phyloP scores from a whole-genome alignment of 176 grass and related monocot genomes.

The Puya raimondii region DNA sequence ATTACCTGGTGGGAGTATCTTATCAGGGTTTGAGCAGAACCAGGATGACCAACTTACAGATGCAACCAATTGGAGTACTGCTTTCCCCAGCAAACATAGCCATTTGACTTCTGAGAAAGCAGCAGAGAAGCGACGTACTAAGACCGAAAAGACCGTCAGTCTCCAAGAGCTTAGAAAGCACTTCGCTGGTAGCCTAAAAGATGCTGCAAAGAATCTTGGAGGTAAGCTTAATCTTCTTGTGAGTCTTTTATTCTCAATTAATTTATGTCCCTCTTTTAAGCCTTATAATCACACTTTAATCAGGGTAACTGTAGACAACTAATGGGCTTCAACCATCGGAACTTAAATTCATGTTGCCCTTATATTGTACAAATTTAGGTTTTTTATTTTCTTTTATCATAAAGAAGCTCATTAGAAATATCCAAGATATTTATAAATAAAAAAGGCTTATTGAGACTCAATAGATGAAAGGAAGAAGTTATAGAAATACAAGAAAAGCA shows the following conservation, averaged over 20 bases:
- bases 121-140: conserved; percentile 61
- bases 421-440: no score
- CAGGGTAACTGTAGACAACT: no score
- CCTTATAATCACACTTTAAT: neutral
- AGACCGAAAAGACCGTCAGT: conserved; percentile 68
- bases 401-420: no score
- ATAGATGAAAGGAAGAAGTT: no score
- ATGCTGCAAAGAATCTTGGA: conserved; percentile 94
- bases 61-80: conserved; percentile 3
- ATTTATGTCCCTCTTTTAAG: neutral
- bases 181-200: conserved; percentile 95
- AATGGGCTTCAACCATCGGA: no score
- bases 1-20: conserved; percentile 30
- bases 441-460: no score
- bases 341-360: no score
- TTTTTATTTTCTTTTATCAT: no score
- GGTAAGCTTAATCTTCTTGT: conserved; percentile 34
- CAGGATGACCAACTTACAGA: conserved; percentile 39
- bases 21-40: conserved; percentile 33
- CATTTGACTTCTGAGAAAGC: conserved; percentile 30
- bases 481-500: no score
- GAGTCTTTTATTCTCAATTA: conserved; percentile 1
- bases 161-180: conserved; percentile 78
- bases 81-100: conserved; percentile 30
- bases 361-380: no score